These are phyloP conservation scores for Zoysia matrella DNA, from an alignment of 202 grass and related monocot genomes.

Conservation along the genomic window DNA sequence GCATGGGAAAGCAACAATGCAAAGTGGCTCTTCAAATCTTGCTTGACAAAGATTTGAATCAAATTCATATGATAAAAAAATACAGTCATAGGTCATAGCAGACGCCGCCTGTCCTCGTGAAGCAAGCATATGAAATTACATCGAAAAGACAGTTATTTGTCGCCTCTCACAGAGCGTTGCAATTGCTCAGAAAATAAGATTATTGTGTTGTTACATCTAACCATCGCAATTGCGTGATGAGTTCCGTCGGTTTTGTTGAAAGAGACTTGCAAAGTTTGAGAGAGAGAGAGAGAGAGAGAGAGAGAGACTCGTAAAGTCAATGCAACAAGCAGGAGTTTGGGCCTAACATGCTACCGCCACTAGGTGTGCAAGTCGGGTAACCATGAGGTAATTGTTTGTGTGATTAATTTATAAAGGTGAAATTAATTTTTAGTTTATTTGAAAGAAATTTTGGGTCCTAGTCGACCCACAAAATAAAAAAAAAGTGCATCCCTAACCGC, in stretches of 20 bases:
- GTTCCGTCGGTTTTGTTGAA: not conserved
- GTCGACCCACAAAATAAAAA: too few relatives aligned
- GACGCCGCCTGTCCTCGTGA: not conserved
- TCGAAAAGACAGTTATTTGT: not conserved
- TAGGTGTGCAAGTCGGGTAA: not conserved
- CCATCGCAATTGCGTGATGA: conserved; percentile 13
- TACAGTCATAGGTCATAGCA: too few relatives aligned
- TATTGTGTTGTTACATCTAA: not conserved
- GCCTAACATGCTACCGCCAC: not conserved
- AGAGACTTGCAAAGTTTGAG: not conserved
- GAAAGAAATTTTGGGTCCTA: too few relatives aligned
- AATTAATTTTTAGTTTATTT: too few relatives aligned
- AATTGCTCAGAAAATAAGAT: not conserved
- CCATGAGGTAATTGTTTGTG: too few relatives aligned
- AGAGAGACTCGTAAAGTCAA: too few relatives aligned
- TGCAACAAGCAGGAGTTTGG: not conserved
- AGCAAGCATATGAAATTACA: not conserved
- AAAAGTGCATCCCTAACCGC: too few relatives aligned
- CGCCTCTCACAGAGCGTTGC: not conserved
- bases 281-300: too few relatives aligned
- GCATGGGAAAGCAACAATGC: too few relatives aligned
- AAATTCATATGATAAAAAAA: too few relatives aligned
- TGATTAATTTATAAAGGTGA: too few relatives aligned
- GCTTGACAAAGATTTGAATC: not conserved
- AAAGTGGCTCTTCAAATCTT: not conserved